These are phyloP conservation scores for Ustilago lituana DNA, from an alignment of 1,284 basidiomycete genomes.

Conservation along the genomic window DNA sequence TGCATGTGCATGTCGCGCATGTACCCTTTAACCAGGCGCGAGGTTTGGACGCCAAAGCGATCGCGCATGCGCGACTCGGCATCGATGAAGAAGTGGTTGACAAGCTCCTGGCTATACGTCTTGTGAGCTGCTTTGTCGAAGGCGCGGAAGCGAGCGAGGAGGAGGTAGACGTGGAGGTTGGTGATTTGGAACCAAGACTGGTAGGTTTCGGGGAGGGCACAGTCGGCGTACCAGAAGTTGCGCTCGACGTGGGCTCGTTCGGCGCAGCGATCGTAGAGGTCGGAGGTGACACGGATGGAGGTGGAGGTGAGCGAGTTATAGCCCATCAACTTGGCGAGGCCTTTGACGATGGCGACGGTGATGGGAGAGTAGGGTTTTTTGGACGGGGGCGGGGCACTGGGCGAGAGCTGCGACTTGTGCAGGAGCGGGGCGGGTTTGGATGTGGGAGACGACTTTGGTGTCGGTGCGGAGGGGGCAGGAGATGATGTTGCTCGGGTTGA, in stretches of 20 bases:
- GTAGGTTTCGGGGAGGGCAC: slow-evolving; percentile 88
- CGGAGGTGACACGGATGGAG: slow-evolving; percentile 71
- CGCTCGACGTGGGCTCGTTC: slow-evolving; percentile 68
- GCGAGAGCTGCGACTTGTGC: slow-evolving; percentile 55
- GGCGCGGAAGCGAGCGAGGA: slow-evolving; percentile 85
- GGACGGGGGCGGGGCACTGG: slow-evolving; percentile 47
- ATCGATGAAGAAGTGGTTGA: slow-evolving; percentile 96
- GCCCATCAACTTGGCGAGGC: slow-evolving; percentile 70
- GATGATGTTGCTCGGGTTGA: slow-evolving; percentile 7
- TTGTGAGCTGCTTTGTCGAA: slow-evolving; percentile 77
- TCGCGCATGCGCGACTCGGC: slow-evolving; percentile 86
- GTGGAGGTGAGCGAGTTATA: slow-evolving; percentile 71
- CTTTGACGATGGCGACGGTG: slow-evolving; percentile 60
- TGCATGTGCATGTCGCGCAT: slow-evolving; percentile 91
- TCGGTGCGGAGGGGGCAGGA: neutral
- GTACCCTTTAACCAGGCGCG: slow-evolving; percentile 81
- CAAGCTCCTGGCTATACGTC: slow-evolving; percentile 79
- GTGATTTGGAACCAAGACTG: slow-evolving; percentile 98
- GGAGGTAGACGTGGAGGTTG: slow-evolving; percentile 90
- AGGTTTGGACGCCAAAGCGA: slow-evolving; percentile 79
- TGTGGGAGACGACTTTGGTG: neutral
- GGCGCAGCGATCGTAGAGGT: slow-evolving; percentile 71
- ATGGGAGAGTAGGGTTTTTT: slow-evolving; percentile 45
- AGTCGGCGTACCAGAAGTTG: slow-evolving; percentile 71
- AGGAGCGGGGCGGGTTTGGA: slow-evolving; percentile 19